Evolutionary conservation across 306 rosid species (phyloP), one percentile per base, ranked within the genome.

Genomic region (Fagus crenata): DNA sequence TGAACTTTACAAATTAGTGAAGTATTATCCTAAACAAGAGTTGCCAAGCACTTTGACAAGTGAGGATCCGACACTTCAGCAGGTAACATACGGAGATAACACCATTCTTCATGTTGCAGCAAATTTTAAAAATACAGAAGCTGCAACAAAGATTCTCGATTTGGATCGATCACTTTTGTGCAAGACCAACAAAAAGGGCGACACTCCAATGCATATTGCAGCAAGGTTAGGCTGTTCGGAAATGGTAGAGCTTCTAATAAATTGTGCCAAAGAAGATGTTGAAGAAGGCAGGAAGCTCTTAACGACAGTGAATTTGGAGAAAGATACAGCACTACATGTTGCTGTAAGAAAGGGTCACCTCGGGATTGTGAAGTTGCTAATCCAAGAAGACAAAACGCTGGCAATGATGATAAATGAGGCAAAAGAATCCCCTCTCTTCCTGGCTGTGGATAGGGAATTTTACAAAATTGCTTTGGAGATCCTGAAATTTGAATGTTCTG

Each of bases 171-270:
- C 5, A 31, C 28, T 28, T 51, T 41, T 46, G 41, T 39, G 65
- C 28, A 55, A 55, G 40, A 14, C 75, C 53, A 69, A 80, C 67
- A 28, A 3, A 8, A 75, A 75, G 0, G 76, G 58, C 0, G 72
- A 81, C 58, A 75, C 73, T 46, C 80, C 84, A 0, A 36, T 69
- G 4, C 84, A 81, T n/a, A 22, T 75, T 28, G 84, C 80, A 2
- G 13, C 73, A 0, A 39, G 72, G 3, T 55, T 75, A 15, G 80
- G 80, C 9, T 54, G 72, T 28, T 1, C 5, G 32, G 36, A 58
- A 28, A 1, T 81, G 0, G 76, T 72, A 9, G 6, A 5, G 53
- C 39, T 59, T 14, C 80, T 75, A 12, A 14, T 75, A 1, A 1
- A 37, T 1, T 53, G 17, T 22, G 53, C 54, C 0, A 73, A 15